Percentiles rank a stretch among this genome's conserved stretches.
These are phyloP conservation scores for Ustilago shanxiensis DNA, from an alignment of 1,284 basidiomycete species.

Conservation along the genomic window DNA sequence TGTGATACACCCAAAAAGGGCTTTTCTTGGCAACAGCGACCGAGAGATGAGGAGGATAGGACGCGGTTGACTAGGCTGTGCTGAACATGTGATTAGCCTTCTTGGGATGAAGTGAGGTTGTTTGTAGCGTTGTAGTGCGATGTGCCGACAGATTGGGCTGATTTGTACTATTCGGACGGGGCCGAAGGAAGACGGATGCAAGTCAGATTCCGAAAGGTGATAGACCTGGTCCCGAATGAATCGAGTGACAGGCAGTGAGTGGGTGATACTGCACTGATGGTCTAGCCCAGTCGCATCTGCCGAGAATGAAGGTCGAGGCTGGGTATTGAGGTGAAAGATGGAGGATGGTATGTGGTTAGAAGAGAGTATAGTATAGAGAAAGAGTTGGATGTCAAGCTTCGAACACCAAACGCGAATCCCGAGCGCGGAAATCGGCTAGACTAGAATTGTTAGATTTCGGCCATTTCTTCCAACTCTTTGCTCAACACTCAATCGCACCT, in stretches of 20 bases:
- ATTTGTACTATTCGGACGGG: background rate
- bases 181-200: background rate
- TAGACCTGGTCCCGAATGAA: background rate
- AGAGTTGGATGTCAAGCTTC: slow-evolving; percentile 12
- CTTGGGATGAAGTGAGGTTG: background rate
- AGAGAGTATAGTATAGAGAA: background rate
- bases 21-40: background rate
- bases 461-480: background rate
- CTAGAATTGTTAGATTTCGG: background rate
- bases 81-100: background rate
- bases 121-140: background rate
- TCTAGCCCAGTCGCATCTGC: background rate
- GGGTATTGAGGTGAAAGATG: background rate
- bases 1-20: background rate
- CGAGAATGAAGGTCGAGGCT: background rate
- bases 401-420: slow-evolving; percentile 6
- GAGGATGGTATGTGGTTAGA: background rate
- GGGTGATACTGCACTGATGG: background rate
- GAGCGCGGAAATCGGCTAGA: slow-evolving; percentile 4
- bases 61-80: background rate
- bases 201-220: background rate
- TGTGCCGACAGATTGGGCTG: no score
- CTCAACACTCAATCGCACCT: background rate
- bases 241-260: background rate
- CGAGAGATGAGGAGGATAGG: background rate